phyloP scores from a whole-genome alignment of 805 yeast species.

The Metschnikowia koreensis region DNA sequence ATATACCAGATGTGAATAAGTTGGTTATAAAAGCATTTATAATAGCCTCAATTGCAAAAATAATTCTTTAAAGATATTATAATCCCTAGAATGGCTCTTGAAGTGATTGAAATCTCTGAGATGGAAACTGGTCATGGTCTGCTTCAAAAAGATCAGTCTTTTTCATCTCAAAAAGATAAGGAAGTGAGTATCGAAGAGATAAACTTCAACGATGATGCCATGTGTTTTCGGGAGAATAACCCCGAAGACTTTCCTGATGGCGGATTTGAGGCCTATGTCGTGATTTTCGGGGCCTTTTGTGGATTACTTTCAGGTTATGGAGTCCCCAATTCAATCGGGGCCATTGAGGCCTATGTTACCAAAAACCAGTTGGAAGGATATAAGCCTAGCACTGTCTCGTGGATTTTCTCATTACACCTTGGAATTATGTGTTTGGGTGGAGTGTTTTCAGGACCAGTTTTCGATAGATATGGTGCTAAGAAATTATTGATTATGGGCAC shows the following conservation, averaged over 20 bases:
- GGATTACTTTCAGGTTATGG: constrained; percentile 24
- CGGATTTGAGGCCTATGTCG: constrained; percentile 23
- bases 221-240: constrained; percentile 17
- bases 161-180: too few species aligned
- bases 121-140: too few species aligned
- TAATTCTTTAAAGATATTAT: too few species aligned
- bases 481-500: constrained; percentile 39
- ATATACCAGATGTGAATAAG: too few species aligned
- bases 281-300: constrained; percentile 22
- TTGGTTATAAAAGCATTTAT: too few species aligned
- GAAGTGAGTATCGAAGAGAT: too few species aligned
- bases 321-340: constrained; percentile 22
- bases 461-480: constrained; percentile 46
- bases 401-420: constrained; percentile 22
- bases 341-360: constrained; percentile 21
- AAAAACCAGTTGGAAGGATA: constrained; percentile 14
- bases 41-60: too few species aligned
- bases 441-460: constrained; percentile 44
- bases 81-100: too few species aligned
- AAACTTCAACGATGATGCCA: constrained; percentile 4
- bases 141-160: too few species aligned
- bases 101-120: too few species aligned
- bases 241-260: constrained; percentile 25
- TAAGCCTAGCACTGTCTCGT: constrained; percentile 19
- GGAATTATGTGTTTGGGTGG: constrained; percentile 22